Evolutionary conservation across 495 filamentous ascomycete genomes (phyloP).

Genomic region (Penicillium taxi): DNA sequence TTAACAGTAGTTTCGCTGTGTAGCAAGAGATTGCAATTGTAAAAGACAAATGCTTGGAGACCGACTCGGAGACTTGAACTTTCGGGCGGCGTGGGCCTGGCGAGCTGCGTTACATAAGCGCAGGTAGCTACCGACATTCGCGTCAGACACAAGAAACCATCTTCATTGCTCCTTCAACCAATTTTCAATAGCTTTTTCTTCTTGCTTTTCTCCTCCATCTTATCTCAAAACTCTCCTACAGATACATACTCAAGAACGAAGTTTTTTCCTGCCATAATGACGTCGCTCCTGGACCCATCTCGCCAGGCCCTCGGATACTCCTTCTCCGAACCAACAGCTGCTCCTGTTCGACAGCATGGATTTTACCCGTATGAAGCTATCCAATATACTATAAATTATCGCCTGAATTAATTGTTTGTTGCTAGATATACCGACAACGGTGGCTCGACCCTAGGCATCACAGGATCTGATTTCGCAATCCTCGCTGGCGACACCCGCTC

Average conservation of each 20-base stretch:
- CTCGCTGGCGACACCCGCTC: constrained; percentile 93
- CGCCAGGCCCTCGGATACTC: constrained; percentile 49
- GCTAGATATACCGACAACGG: constrained; percentile 95
- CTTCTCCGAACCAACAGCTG: constrained; percentile 47
- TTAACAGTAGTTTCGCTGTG: no score
- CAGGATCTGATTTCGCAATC: constrained; percentile 87
- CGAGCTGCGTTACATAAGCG: constrained; percentile 29
- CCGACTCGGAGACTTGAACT: no score
- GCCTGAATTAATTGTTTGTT: not conserved
- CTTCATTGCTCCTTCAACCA: constrained; percentile 4
- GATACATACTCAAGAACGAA: not conserved
- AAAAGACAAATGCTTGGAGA: no score
- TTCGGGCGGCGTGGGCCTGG: no score
- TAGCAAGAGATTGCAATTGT: no score
- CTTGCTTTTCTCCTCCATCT: not conserved
- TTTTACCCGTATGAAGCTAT: constrained; percentile 87
- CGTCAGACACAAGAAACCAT: constrained; percentile 27
- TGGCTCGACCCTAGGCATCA: constrained; percentile 91
- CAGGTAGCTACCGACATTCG: constrained; percentile 36
- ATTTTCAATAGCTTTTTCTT: constrained; percentile 3
- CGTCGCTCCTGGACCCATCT: constrained; percentile 40
- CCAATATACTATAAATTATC: no score
- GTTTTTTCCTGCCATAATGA: constrained; percentile 25
- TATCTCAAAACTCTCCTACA: not conserved
- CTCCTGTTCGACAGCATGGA: constrained; percentile 59